Base-by-base conservation (phyloP, 768 basidiomycete species). In the Hygrophoropsis aurantiaca region DNA sequence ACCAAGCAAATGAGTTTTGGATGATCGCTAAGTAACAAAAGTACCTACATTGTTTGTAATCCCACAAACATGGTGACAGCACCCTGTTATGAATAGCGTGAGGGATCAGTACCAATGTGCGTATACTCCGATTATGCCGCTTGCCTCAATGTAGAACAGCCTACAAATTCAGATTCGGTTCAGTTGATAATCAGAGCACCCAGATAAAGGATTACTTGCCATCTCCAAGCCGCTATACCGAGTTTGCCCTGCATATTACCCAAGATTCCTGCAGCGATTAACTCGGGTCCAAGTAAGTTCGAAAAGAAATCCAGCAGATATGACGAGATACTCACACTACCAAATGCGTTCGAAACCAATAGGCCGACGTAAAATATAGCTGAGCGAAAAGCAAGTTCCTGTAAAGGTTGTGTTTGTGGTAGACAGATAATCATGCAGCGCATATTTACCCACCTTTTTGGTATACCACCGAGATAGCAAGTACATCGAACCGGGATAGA, bases 211-310 rank as follows among this genome's bases (percentile, higher is more conserved):
- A n/a, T 16, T 11, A 47, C 69, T 49, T 51, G 81, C 82, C 81
- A 89, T 70, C 82, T 58, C 87, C 87, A 89, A 9, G 83, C 85
- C 23, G 80, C 60, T 34, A 85, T 81, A 2, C 85, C 86, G 4
- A 77, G 68, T 42, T 72, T 73, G 1, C 84, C 85, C 50, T 90
- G 77, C 85, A 89, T 84, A 35, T 72, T 74, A 1, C 72, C 67
- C 13, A 91, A 72, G 44, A 89, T 84, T 10, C 84, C 87, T n/a
- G 86, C 86, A 13, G 85, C 88, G 57, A 88, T 78, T 6, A 87
- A 60, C 80, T 85, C 49, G 16, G 27, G 52, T 19, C 10, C 8
- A 37, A 38, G 25, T 25, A 1, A 16, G 20, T 13, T 23, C 6
- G 19, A 21, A 23, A 24, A 11, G 19, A 41, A 20, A 13, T 24